Percentiles rank a stretch among this genome's conserved stretches.
Conservation (phyloP, 441 rosid species). For the Flueggea neowawraea region DNA sequence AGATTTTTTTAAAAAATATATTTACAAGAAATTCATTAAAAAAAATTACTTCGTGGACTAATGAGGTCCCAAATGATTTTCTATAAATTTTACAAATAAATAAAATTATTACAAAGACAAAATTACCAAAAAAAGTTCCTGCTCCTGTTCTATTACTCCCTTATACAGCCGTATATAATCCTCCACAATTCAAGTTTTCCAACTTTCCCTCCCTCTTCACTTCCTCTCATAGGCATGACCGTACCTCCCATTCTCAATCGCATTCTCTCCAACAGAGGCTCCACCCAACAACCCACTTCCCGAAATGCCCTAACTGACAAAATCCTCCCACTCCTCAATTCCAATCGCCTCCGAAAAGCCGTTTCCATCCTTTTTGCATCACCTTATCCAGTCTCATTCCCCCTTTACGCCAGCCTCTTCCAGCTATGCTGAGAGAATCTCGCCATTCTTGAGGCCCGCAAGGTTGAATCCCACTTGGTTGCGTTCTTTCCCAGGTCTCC, state of each 20-base stretch:
- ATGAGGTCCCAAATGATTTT: no score
- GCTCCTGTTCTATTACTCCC: no score
- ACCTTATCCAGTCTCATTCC: conserved; percentile 38
- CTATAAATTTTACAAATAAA: no score
- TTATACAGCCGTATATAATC: no score
- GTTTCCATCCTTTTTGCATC: conserved; percentile 54
- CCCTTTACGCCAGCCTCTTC: conserved; percentile 64
- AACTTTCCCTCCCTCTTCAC: no score
- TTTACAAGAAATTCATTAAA: no score
- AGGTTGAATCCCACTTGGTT: conserved; percentile 61
- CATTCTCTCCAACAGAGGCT: conserved; percentile 17
- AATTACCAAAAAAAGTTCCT: no score
- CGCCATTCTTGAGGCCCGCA: conserved; percentile 65
- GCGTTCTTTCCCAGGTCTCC: conserved; percentile 51
- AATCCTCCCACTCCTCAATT: conserved; percentile 36
- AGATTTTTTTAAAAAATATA: no score
- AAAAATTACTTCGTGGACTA: no score
- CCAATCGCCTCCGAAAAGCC: conserved; percentile 45
- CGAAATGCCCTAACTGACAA: conserved; percentile 25
- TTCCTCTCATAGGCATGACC: conserved; percentile 17
- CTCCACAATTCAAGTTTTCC: no score
- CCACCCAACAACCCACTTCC: conserved; percentile 23
- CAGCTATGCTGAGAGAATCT: conserved; percentile 42
- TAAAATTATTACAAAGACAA: no score
- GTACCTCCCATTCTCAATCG: conserved; percentile 28